Conservation (phyloP, 352 stramenopile genomes). For the Salisapilia sapeloensis region DNA sequence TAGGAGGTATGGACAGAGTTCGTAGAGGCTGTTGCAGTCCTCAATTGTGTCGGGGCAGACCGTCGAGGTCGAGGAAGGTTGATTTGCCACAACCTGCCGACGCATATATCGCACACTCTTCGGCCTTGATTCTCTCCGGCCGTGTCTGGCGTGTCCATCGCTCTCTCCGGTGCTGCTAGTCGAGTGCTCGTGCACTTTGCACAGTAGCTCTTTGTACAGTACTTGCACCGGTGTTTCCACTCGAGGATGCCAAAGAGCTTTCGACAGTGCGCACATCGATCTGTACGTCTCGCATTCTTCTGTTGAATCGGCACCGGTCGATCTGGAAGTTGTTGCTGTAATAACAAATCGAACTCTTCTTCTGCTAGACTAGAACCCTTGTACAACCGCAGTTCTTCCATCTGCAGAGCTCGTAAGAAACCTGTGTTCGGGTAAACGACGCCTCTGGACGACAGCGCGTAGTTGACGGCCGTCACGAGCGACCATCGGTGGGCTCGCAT, state of each 20-base stretch:
- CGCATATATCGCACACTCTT: conserved; percentile 58
- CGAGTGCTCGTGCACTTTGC: conserved; percentile 71
- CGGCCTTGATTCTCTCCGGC: conserved; percentile 34
- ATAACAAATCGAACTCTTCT: conserved; percentile 52
- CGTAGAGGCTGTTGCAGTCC: conserved; percentile 1
- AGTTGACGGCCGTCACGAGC: conserved; percentile 69
- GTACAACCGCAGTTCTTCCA: conserved; percentile 61
- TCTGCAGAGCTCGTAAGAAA: conserved; percentile 58
- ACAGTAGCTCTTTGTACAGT: conserved; percentile 63
- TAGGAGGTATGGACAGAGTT: too few species aligned
- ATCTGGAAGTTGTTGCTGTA: conserved; percentile 60
- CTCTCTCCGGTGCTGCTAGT: conserved; percentile 35
- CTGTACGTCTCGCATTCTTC: conserved; percentile 27
- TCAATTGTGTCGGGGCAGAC: too few species aligned
- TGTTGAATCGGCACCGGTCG: conserved; percentile 49
- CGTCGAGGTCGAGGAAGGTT: conserved; percentile 58
- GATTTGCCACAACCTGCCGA: conserved; percentile 63
- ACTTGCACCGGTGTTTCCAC: conserved; percentile 74
- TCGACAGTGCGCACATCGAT: conserved; percentile 46
- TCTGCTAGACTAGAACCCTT: conserved; percentile 51
- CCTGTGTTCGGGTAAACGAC: conserved; percentile 76
- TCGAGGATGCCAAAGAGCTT: conserved; percentile 69
- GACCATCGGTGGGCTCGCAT: conserved; percentile 75
- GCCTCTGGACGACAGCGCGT: conserved; percentile 47
- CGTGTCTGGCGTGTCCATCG: conserved; percentile 19